Conservation (phyloP, 164 flowering plant species). For the Houttuynia cordata region DNA sequence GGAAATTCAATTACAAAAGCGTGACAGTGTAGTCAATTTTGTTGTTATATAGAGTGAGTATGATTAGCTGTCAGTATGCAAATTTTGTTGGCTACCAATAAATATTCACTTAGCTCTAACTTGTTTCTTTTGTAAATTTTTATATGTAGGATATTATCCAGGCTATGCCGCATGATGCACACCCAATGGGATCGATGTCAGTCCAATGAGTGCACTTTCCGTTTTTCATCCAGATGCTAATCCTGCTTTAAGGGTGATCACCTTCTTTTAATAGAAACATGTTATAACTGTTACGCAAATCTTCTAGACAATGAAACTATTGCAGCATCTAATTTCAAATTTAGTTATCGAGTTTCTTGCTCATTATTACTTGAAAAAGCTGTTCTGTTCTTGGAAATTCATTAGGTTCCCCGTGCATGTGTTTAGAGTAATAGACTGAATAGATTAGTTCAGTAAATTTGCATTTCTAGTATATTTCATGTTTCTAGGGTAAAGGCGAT, state of each 20-base stretch:
- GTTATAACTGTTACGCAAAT: background rate
- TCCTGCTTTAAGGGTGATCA: slow-evolving; percentile 83
- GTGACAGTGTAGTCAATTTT: too few species aligned
- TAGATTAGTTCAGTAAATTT: too few species aligned
- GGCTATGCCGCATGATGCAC: slow-evolving; percentile 98
- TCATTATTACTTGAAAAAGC: too few species aligned
- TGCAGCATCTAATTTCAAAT: background rate
- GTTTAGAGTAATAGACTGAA: too few species aligned
- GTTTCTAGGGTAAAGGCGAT: too few species aligned
- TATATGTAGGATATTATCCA: slow-evolving; percentile 69
- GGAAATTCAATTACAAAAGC: too few species aligned
- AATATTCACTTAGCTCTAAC: background rate
- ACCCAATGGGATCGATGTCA: slow-evolving; percentile 92
- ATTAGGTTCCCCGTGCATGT: too few species aligned
- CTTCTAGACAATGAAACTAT: background rate
- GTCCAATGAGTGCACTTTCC: slow-evolving; percentile 97
- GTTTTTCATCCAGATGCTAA: slow-evolving; percentile 98
- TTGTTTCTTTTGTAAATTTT: background rate
- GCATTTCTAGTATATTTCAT: too few species aligned
- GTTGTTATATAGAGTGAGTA: too few species aligned
- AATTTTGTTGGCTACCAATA: too few species aligned
- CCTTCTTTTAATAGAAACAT: background rate
- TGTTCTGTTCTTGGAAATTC: too few species aligned
- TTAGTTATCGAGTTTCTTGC: too few species aligned
- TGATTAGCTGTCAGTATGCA: background rate